phyloP scores from a whole-genome alignment of 2,329 filamentous ascomycete species.

The Ceratocystis albifundus region DNA sequence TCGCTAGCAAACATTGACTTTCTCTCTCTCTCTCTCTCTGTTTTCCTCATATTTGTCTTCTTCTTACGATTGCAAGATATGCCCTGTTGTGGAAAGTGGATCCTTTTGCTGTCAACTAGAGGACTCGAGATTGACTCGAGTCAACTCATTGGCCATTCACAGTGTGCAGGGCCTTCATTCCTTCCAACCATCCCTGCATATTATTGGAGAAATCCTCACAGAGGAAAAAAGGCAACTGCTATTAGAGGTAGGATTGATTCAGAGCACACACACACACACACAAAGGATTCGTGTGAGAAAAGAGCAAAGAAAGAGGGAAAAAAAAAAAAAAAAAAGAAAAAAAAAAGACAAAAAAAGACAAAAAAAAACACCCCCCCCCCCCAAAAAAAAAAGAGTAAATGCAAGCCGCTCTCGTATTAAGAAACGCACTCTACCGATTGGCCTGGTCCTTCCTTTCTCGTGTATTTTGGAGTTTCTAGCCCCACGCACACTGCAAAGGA shows the following conservation, averaged over 20 bases:
- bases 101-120: constrained; percentile 7
- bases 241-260: not conserved
- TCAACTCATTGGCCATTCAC: not conserved
- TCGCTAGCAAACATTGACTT: not conserved
- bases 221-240: not conserved
- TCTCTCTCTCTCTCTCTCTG: too few relatives aligned
- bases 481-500: not conserved
- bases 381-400: not conserved
- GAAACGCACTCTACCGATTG: not conserved
- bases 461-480: not conserved
- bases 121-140: not conserved
- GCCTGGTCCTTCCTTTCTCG: not conserved
- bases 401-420: not conserved
- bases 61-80: constrained; percentile 1
- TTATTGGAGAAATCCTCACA: not conserved
- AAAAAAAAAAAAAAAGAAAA: too few relatives aligned
- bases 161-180: not conserved
- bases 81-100: constrained; percentile 12
- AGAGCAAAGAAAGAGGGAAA: not conserved
- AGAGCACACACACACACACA: not conserved
- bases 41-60: not conserved
- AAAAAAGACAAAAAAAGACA: not conserved
- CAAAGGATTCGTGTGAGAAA: not conserved
- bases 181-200: constrained; percentile 1
- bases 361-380: too few relatives aligned